phyloP scores from a whole-genome alignment of 495 filamentous ascomycete species.

The Amphirosellinia nigrospora region DNA sequence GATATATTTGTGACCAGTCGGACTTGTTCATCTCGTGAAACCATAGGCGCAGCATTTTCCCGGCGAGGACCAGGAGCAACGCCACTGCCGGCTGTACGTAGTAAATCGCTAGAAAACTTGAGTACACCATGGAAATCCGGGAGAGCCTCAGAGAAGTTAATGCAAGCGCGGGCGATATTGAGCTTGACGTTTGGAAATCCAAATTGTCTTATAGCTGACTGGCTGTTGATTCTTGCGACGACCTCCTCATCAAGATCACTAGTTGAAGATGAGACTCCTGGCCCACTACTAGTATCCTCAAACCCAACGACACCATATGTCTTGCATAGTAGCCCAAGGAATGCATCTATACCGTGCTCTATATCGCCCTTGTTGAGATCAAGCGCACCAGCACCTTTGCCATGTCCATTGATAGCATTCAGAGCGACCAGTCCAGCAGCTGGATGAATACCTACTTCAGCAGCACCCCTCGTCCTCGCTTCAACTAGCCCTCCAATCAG shows the following conservation, averaged over 20 bases:
- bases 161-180: conserved; percentile 81
- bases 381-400: conserved; percentile 65
- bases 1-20: conserved; percentile 81
- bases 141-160: conserved; percentile 90
- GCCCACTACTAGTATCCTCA: conserved; percentile 29
- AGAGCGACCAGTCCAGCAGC: conserved; percentile 80
- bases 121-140: conserved; percentile 90
- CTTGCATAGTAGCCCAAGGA: conserved; percentile 54
- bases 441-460: conserved; percentile 93
- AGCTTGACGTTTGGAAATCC: conserved; percentile 77
- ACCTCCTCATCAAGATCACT: conserved; percentile 56
- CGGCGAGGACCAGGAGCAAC: conserved; percentile 70
- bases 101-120: conserved; percentile 79
- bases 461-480: conserved; percentile 88
- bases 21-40: conserved; percentile 83
- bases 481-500: conserved; percentile 87
- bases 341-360: conserved; percentile 69
- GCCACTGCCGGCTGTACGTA: conserved; percentile 81
- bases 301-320: conserved; percentile 58
- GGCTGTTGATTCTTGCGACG: conserved; percentile 56
- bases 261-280: conserved; percentile 20
- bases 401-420: conserved; percentile 50
- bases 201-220: conserved; percentile 62
- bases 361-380: conserved; percentile 78
- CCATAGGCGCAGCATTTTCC: conserved; percentile 64